Base-by-base conservation (phyloP, 139 green algal genomes). In the Chlorella sorokiniana region DNA sequence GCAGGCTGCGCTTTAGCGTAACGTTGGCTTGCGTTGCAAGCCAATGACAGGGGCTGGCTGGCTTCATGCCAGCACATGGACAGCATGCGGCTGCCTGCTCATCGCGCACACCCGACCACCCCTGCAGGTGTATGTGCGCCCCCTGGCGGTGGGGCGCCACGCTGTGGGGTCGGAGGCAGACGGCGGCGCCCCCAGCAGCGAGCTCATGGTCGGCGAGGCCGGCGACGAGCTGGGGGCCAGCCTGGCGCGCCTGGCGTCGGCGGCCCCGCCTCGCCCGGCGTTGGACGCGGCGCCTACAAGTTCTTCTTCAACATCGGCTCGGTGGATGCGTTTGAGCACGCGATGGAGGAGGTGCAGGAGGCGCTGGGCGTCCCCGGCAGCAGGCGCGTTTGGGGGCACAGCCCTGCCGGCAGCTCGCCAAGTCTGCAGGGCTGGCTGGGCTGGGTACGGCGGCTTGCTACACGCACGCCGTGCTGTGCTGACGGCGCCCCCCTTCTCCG, bases 251-350 rank as follows among this genome's bases (percentile, higher is more conserved):
- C 62, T 5, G 16, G 63, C 44, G 44, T 44, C 35, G 40, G 45
- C 16, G 74, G 62, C 35, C 27, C 33, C 20, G 20, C 22, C 41
- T 40, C 42, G 65, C 35, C 29, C 22, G 48, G 81, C 40, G 51
- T 33, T 35, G 63, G 52, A 3, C 68, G 41, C 23, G 54, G 70
- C 29, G 76, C 83, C 41, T 93, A 93, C 85, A 90, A 89, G 69
- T 99, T 93, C 87, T 96, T 88, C 86, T 99, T 99, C 90, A 94
- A 98, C 85, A 98, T 99, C n/a, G 97, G 97, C 62, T 93, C 83
- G 64, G 88, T 98, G 23, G 96, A 99, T 70, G 87, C 88, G 37
- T 99, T 99, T 87, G 97, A 99, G 88, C 90, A 95, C 18, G 95
- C 98, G 84, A 89, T 99, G 79, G 95, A 99, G 75, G 96, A 98